Conservation (phyloP, 805 yeast genomes). For the Candida maris region DNA sequence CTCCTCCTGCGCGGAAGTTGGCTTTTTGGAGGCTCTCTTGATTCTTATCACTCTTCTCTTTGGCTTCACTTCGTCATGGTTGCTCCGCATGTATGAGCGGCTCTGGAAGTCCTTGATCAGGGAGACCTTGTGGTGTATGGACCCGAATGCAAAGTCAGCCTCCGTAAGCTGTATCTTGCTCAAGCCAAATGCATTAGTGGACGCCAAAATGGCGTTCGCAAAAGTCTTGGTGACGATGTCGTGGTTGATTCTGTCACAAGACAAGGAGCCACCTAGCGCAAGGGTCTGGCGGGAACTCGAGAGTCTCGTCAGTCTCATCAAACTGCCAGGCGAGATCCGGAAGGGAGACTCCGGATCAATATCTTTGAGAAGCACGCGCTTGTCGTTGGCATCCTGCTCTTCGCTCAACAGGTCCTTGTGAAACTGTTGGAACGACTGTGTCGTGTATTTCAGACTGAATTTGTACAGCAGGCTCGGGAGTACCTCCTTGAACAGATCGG, state of each 20-base stretch:
- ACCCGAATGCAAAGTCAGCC: conserved; percentile 23
- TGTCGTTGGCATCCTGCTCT: conserved; percentile 30
- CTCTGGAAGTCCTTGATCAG: conserved; percentile 45
- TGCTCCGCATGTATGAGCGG: conserved; percentile 36
- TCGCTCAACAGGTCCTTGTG: conserved; percentile 33
- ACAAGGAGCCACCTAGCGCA: conserved; percentile 46
- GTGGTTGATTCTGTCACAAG: conserved; percentile 32
- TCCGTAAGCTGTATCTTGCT: conserved; percentile 34
- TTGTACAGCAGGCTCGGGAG: conserved; percentile 78
- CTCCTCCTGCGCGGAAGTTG: neutral
- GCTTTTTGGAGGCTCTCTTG: conserved; percentile 3
- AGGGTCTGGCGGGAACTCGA: conserved; percentile 77
- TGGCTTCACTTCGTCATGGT: conserved; percentile 27
- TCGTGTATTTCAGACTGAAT: conserved; percentile 63
- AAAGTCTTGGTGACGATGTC: conserved; percentile 33
- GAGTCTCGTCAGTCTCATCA: conserved; percentile 63
- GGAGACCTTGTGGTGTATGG: conserved; percentile 36
- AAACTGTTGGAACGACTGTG: conserved; percentile 34
- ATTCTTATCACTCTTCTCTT: conserved; percentile 26
- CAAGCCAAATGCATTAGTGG: conserved; percentile 24
- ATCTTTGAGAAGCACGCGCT: conserved; percentile 42
- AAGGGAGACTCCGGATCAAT: conserved; percentile 59
- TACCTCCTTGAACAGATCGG: conserved; percentile 79
- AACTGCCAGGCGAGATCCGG: conserved; percentile 56
- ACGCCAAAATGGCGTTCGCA: conserved; percentile 27